Evolutionary conservation across 2,329 filamentous ascomycete genomes (phyloP), one percentile per base, ranked within the genome.

Genomic region (Xylaria sp.): DNA sequence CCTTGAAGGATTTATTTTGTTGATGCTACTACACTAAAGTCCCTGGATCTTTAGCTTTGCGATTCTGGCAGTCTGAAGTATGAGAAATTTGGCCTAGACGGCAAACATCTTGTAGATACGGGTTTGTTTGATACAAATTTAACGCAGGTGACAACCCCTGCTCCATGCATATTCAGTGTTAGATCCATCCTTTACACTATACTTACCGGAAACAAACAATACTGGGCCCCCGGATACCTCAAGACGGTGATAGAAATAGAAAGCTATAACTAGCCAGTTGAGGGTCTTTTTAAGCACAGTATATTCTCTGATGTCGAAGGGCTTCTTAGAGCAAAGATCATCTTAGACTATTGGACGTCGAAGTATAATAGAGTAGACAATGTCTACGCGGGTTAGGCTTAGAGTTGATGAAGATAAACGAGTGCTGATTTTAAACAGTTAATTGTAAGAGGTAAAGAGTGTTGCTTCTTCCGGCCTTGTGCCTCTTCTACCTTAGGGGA

Each of bases 131-230:
- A 53, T 31, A 31, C 50, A 7, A 53, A 53, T 53, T 53, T 31
- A 44, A 25, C 44, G 38, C 45, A 38, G 53, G 53, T 44, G 36
- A 44, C 53, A 13, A 56, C 53, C 29, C 25, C 53, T 20, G 53
- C 36, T 44, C 44, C 36, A 31, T 25, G 45, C 22, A 56, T 56
- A 42, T 56, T 56, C 38, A 56, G 53, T 56, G 11, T 56, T 31
- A 38, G 38, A 56, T 56, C 53, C 20, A 56, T 56, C 22, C 38
- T 56, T 56, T 44, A 56, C 53, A 31, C 53, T 56, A 56, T 56
- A 38, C 53, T 31, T 42, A 44, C 53, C 22, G 38, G 53, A 56
- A 25, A 56, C 25, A 44, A 38, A 38, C 53, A 38, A 56, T 56
- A 44, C 38, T 22, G 53, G 45, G 53, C 36, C 36, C 38, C 38